Percentiles rank a stretch among this genome's conserved stretches.
Evolutionary conservation across 371 early-diverging fungal genomes (phyloP).

Genomic region (Blakeslea trispora): DNA sequence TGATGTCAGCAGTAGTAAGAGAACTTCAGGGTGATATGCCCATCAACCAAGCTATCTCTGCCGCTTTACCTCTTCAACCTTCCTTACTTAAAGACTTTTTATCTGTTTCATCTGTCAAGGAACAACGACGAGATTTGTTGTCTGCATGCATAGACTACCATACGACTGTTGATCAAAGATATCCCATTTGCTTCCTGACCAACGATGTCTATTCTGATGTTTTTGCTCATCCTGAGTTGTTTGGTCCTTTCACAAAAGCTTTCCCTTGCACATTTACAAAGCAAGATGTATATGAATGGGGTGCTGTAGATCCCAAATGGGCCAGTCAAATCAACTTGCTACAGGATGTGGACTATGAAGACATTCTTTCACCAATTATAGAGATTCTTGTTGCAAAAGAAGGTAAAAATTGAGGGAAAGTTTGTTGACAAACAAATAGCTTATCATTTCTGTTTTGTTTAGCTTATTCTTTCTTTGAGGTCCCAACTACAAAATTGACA

Average conservation of each 20-base stretch:
- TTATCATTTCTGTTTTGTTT: background rate
- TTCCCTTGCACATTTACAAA: constrained; percentile 38
- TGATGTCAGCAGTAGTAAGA: constrained; percentile 25
- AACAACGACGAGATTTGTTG: constrained; percentile 16
- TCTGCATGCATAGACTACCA: constrained; percentile 30
- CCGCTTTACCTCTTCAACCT: constrained; percentile 25
- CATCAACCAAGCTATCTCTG: constrained; percentile 33
- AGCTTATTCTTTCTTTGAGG: constrained; percentile 36
- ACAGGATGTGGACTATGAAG: constrained; percentile 19
- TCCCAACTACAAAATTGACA: constrained; percentile 24
- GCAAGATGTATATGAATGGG: constrained; percentile 24
- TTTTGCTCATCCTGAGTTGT: constrained; percentile 13
- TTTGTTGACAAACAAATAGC: background rate
- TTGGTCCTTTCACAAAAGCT: constrained; percentile 16
- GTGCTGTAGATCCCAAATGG: constrained; percentile 16
- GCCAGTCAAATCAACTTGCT: constrained; percentile 1
- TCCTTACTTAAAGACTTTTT: constrained; percentile 15
- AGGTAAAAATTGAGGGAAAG: constrained; percentile 21
- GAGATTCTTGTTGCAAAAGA: constrained; percentile 30
- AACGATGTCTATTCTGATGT: constrained; percentile 19
- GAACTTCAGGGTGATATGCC: constrained; percentile 35
- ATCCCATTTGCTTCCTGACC: constrained; percentile 29
- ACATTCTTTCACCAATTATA: constrained; percentile 21
- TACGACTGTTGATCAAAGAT: constrained; percentile 14
- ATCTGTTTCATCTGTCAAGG: no score